Evolutionary conservation across 2,329 filamentous ascomycete species (phyloP).

Genomic region (Ambrosiella beaveri): DNA sequence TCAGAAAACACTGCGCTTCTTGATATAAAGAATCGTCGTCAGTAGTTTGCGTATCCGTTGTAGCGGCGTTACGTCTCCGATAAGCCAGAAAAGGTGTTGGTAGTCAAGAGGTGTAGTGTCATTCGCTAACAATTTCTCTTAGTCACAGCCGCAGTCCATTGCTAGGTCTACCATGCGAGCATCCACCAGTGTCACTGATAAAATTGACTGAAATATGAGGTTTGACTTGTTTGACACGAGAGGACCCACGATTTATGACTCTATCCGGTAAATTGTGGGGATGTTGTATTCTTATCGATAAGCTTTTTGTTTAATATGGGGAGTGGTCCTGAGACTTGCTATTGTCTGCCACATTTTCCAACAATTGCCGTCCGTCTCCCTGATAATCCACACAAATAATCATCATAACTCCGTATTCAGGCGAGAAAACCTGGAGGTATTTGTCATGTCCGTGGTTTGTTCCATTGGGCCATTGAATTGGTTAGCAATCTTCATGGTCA

Average conservation of each 20-base stretch:
- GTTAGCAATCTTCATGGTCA: conserved; percentile 18
- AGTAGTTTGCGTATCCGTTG: not conserved
- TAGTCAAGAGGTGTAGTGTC: not conserved
- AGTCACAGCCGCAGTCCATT: conserved; percentile 8
- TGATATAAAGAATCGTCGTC: not conserved
- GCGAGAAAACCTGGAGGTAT: conserved; percentile 15
- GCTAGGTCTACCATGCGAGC: not conserved
- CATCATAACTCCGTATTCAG: conserved; percentile 5
- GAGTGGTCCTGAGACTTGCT: not conserved
- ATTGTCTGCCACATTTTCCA: not conserved
- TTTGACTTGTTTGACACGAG: not conserved
- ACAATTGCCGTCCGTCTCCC: not conserved
- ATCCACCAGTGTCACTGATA: not conserved
- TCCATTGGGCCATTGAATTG: conserved; percentile 22
- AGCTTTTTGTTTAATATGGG: not conserved
- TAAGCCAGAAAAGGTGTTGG: not conserved
- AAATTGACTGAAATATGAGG: not conserved
- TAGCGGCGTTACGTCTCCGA: conserved; percentile 12
- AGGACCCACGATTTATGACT: not conserved
- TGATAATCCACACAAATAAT: not conserved
- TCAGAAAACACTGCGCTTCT: too few species aligned
- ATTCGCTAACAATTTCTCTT: conserved; percentile 7
- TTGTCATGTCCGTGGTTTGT: conserved; percentile 22
- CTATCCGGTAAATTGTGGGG: not conserved
- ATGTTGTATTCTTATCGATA: conserved; percentile 7